Percentiles rank a stretch among this genome's conserved stretches.
phyloP scores from a whole-genome alignment of 2,329 filamentous ascomycete genomes.

The Stachybotrys echinatus region DNA sequence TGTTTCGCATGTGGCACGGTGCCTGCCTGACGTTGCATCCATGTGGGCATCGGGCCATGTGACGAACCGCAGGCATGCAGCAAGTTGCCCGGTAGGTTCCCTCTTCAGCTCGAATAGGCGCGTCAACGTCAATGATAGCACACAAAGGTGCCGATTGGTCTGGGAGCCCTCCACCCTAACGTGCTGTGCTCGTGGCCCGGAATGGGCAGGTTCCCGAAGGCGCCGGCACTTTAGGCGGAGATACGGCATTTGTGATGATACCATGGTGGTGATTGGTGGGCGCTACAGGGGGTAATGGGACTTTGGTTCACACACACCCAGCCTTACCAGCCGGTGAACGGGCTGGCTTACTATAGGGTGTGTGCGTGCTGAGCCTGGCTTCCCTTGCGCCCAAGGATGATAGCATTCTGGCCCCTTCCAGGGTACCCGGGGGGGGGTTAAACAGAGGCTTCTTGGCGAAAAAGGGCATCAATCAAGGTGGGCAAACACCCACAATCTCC shows the following conservation, averaged over 20 bases:
- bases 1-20: not conserved
- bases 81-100: not conserved
- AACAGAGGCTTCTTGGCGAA: not conserved
- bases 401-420: no score
- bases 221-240: not conserved
- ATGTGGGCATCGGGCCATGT: not conserved
- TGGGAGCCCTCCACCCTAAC: not conserved
- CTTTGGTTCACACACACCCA: not conserved
- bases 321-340: not conserved
- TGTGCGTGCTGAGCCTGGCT: no score
- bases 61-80: not conserved
- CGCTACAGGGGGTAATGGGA: not conserved
- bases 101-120: not conserved
- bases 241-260: not conserved
- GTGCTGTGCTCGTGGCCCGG: not conserved
- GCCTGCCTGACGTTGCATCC: not conserved
- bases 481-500: no score
- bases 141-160: not conserved
- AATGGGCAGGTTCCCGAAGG: not conserved
- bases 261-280: not conserved
- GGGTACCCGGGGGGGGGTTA: no score
- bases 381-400: no score
- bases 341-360: not conserved
- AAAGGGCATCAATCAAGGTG: not conserved
- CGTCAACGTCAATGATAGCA: not conserved